Conservation (phyloP, 148 eudicot genomes). For the Gaultheria prostrata region DNA sequence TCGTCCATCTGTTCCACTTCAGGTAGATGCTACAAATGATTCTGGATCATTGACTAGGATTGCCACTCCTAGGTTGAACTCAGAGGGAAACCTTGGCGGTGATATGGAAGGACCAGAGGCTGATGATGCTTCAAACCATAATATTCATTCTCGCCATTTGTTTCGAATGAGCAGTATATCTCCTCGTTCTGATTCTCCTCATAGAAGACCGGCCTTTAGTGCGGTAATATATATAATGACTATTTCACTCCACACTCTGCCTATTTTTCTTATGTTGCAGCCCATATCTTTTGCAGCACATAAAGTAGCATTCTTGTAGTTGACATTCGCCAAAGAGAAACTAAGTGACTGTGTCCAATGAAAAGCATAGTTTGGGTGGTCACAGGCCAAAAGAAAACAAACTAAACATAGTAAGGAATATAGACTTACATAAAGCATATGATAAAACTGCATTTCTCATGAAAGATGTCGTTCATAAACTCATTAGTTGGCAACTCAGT, state of each 20-base stretch:
- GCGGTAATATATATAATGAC: conserved; percentile 37
- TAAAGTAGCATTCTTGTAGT: neutral
- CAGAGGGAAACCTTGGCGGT: conserved; percentile 53
- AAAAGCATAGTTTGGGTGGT: neutral
- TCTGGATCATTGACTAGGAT: conserved; percentile 73
- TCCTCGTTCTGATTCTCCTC: conserved; percentile 86
- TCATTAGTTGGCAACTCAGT: neutral
- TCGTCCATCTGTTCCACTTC: conserved; percentile 65
- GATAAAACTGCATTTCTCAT: neutral
- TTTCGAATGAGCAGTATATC: conserved; percentile 73
- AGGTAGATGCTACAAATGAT: conserved; percentile 75
- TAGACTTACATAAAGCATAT: too few species aligned
- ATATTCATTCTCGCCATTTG: conserved; percentile 51
- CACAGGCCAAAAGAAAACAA: neutral
- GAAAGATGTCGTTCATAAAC: neutral
- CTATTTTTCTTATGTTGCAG: neutral
- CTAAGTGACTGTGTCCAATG: neutral
- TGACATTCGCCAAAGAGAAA: neutral
- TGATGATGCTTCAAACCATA: conserved; percentile 56
- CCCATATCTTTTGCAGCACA: neutral
- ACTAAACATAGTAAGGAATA: too few species aligned
- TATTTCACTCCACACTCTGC: neutral
- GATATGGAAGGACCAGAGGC: conserved; percentile 58
- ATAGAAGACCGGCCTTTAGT: conserved; percentile 53
- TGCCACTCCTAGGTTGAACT: conserved; percentile 72